Evolutionary conservation across 2,329 filamentous ascomycete species (phyloP).

Genomic region (Aschersonia sp.): DNA sequence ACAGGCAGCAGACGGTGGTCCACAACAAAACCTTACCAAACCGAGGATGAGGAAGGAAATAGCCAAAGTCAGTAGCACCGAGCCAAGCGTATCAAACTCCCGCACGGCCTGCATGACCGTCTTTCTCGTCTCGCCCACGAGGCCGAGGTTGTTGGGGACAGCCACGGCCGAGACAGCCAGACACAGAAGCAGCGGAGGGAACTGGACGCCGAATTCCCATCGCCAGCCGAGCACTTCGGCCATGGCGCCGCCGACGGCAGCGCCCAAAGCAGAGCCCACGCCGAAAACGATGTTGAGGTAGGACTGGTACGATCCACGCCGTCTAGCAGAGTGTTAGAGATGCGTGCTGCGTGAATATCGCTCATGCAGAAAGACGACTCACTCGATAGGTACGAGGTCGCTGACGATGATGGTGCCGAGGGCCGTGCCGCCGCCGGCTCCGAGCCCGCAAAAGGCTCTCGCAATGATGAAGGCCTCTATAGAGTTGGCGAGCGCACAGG

Average conservation of each 20-base stretch:
- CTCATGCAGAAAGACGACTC: slow-evolving; percentile 12
- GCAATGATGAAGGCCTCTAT: slow-evolving; percentile 60
- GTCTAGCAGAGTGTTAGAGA: slow-evolving; percentile 10
- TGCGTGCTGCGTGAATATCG: too few species aligned
- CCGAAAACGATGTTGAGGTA: slow-evolving; percentile 55
- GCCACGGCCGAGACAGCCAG: slow-evolving; percentile 28
- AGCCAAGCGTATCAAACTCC: slow-evolving; percentile 43
- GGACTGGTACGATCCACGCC: slow-evolving; percentile 57
- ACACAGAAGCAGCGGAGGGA: slow-evolving; percentile 34
- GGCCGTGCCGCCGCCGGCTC: slow-evolving; percentile 56
- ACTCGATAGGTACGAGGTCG: slow-evolving; percentile 61
- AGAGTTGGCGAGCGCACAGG: slow-evolving; percentile 53
- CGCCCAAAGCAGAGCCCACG: slow-evolving; percentile 42
- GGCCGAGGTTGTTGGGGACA: slow-evolving; percentile 38
- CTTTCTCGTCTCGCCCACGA: slow-evolving; percentile 25
- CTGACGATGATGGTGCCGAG: slow-evolving; percentile 58
- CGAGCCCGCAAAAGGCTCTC: slow-evolving; percentile 56
- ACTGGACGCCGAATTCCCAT: slow-evolving; percentile 54
- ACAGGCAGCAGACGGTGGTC: neutral
- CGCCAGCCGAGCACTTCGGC: slow-evolving; percentile 60
- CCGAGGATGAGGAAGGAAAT: slow-evolving; percentile 45
- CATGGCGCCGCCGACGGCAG: slow-evolving; percentile 55
- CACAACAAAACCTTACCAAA: slow-evolving; percentile 25
- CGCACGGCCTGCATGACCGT: slow-evolving; percentile 32
- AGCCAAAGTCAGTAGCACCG: slow-evolving; percentile 33